Evolutionary conservation across 2,329 filamentous ascomycete species (phyloP).

Genomic region (Escovopsis weberi): DNA sequence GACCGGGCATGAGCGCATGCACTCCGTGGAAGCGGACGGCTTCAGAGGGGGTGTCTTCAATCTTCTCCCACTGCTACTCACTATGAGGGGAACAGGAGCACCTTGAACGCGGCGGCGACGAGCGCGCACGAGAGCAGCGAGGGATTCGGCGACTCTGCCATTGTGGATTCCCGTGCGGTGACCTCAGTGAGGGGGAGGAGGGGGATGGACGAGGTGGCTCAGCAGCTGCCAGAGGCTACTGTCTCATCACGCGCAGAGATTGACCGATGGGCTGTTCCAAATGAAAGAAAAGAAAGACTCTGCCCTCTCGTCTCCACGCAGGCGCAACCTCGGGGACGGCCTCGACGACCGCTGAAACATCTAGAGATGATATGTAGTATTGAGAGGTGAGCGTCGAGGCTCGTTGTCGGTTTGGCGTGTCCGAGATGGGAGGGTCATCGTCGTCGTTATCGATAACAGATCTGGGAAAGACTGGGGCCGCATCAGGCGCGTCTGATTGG

Average conservation of each 20-base stretch:
- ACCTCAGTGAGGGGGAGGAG: neutral
- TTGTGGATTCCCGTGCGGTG: conserved; percentile 22
- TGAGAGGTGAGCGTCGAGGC: too few species aligned
- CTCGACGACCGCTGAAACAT: too few species aligned
- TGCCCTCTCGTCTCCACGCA: too few species aligned
- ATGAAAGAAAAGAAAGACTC: too few species aligned
- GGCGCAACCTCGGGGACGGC: too few species aligned
- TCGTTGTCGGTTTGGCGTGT: conserved; percentile 1
- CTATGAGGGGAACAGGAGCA: conserved; percentile 90
- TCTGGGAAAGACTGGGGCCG: too few species aligned
- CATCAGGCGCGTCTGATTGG: too few species aligned
- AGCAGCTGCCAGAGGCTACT: neutral
- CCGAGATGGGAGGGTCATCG: too few species aligned
- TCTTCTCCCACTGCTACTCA: conserved; percentile 34
- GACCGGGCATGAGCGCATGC: neutral
- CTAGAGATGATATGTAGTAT: too few species aligned
- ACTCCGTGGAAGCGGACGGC: neutral
- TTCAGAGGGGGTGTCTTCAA: neutral
- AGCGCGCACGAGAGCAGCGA: conserved; percentile 80
- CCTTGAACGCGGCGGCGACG: conserved; percentile 75
- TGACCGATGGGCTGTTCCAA: too few species aligned
- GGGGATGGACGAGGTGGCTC: too few species aligned
- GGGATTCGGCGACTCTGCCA: conserved; percentile 64
- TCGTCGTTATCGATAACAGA: too few species aligned
- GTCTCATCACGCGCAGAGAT: neutral